These are phyloP conservation scores for Zygosaccharomyces lentus DNA, from an alignment of 805 yeast species.

Conservation along the genomic window DNA sequence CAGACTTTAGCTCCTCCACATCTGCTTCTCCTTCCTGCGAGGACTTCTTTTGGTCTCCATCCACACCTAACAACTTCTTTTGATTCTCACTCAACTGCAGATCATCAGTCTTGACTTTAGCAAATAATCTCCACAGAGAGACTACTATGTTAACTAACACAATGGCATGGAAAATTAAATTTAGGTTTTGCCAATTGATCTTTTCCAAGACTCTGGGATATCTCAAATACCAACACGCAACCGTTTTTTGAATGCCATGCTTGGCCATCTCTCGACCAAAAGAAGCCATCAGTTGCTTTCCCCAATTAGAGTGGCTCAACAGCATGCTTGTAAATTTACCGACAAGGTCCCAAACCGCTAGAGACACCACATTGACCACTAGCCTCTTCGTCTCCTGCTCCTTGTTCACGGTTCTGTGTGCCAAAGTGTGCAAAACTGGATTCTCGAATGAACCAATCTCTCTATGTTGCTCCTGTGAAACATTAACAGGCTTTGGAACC, in stretches of 20 bases:
- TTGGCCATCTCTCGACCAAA: slow-evolving; percentile 19
- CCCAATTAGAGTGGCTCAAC: slow-evolving; percentile 16
- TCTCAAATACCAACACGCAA: slow-evolving; percentile 6
- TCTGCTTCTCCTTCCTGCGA: background rate
- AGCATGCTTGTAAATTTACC: slow-evolving; percentile 20
- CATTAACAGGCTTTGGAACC: background rate
- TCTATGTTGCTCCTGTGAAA: background rate
- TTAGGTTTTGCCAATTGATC: slow-evolving; percentile 21
- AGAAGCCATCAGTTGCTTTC: slow-evolving; percentile 13
- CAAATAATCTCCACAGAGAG: slow-evolving; percentile 32
- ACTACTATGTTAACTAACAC: slow-evolving; percentile 31
- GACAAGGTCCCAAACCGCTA: slow-evolving; percentile 32
- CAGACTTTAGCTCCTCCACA: background rate
- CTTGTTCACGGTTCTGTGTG: slow-evolving; percentile 39
- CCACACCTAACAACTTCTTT: slow-evolving; percentile 35
- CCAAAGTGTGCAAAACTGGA: slow-evolving; percentile 29
- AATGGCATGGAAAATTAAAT: slow-evolving; percentile 26
- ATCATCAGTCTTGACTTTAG: slow-evolving; percentile 34
- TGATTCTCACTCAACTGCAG: slow-evolving; percentile 33
- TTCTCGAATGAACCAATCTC: slow-evolving; percentile 30
- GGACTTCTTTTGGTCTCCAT: slow-evolving; percentile 3
- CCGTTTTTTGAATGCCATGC: background rate
- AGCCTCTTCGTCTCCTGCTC: slow-evolving; percentile 38
- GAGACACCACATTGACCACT: slow-evolving; percentile 32
- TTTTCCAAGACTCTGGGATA: slow-evolving; percentile 14